Base-by-base conservation (phyloP, 1,284 basidiomycete species). In the Trichosporon sp. region DNA sequence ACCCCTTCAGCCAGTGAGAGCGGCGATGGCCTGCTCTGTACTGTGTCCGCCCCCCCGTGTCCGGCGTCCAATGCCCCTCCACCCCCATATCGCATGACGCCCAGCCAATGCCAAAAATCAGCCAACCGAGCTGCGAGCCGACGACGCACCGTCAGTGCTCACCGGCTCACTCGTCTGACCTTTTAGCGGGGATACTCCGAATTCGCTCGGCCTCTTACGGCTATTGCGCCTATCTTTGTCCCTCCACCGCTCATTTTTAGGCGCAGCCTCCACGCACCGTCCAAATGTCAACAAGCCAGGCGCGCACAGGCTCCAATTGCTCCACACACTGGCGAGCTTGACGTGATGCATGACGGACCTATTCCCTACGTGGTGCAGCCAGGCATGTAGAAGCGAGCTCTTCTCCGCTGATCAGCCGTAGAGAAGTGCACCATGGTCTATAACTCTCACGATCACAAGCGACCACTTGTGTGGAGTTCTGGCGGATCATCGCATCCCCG, bases 151-250 rank as follows among this genome's bases (percentile, higher is more conserved):
- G 51, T 54, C 51, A 54, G 51, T 54, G 51, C 51, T 40, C 35
- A 40, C 43, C 14, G 51, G 46, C 46, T 48, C 46, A 54, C 4
- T 21, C 10, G 16, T 7, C 51, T 19, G n/a, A 7, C 6, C 51
- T 54, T 19, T 54, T 54, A 1, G 51, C 51, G 51, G 19, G 51
- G 51, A 54, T 21, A 54, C 51, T 54, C 51, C 51, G 51, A 54
- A 54, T 54, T 54, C 51, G 19, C 51, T 54, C 51, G 51, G 51
- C 51, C 51, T 54, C 51, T 54, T 54, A 26, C 51, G 51, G 51
- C 51, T 54, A 54, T 21, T 54, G 51, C 51, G 51, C 51, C 51
- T 54, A 54, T 54, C 51, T 54, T 16, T 26, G 8, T 16, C 51
- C 51, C 51, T 54, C 51, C 51, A 54, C 51, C 51, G 51, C 19